A percentile compares a stretch with the other conserved stretches of the same genome.
These are phyloP conservation scores for Sarocladium oryzae DNA, from an alignment of 2,329 filamentous ascomycete species.

Conservation along the genomic window DNA sequence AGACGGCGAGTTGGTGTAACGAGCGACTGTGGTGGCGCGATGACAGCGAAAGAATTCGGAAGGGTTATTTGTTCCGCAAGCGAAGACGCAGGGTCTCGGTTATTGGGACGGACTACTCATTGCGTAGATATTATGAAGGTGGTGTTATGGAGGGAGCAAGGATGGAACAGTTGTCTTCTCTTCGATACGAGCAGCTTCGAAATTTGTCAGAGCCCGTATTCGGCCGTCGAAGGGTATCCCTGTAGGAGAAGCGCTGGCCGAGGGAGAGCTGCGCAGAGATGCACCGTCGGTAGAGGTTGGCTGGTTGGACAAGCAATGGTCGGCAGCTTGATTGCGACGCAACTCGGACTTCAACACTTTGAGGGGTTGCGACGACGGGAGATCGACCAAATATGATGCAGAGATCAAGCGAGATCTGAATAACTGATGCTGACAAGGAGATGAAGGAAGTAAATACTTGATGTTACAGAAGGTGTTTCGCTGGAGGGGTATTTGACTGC, in stretches of 20 bases:
- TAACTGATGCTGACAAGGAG: too few species aligned
- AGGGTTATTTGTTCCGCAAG: not conserved
- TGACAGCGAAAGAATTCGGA: not conserved
- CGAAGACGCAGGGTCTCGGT: not conserved
- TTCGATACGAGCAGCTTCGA: too few species aligned
- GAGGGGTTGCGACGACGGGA: not conserved
- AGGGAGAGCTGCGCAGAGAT: not conserved
- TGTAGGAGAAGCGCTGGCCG: not conserved
- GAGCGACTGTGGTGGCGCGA: slow-evolving; percentile 2
- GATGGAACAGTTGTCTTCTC: not conserved
- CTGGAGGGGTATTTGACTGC: not conserved
- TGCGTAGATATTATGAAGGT: not conserved
- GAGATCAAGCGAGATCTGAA: not conserved
- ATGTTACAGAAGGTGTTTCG: not conserved
- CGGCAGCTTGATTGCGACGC: not conserved
- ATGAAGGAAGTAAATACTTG: too few species aligned
- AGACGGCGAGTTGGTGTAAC: slow-evolving; percentile 1
- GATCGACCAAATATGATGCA: not conserved
- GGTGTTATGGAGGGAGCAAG: not conserved
- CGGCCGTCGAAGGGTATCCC: not conserved
- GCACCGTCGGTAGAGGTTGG: too few species aligned
- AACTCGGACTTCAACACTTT: slow-evolving; percentile 1
- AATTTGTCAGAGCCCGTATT: too few species aligned
- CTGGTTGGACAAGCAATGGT: not conserved
- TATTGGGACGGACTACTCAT: slow-evolving; percentile 8